Base-by-base conservation (phyloP, 192 early-diverging fungal genomes). In the Coemansia sp. region DNA sequence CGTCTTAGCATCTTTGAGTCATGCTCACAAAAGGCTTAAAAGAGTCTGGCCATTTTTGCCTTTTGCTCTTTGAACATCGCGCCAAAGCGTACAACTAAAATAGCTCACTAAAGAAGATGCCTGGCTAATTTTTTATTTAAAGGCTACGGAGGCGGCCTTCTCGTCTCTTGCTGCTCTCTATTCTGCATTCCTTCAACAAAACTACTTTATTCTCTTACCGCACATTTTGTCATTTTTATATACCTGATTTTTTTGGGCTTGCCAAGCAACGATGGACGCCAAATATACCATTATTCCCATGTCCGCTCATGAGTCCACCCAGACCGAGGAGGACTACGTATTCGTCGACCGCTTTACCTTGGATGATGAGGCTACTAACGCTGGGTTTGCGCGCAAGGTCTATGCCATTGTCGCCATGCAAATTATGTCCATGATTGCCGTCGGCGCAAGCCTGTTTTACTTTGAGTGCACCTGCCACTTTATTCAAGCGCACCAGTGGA, bases 381-480 rank as follows among this genome's bases (percentile, higher is more conserved):
- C 29, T 36, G 35, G n/a, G 11, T 58, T 37, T 58, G 56, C 56
- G 5, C 56, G 56, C 56, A 58, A 58, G 35, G 56, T 58, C 35
- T 58, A 58, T 38, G 56, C 56, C 36, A 58, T 58, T 38, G 32
- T 19, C 19, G 56, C 56, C 19, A 58, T 58, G 19, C 56, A 58
- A 29, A 1, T 58, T 9, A 4, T 58, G 9, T 24, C 56, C 36
- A 58, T 58, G 56, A 7, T 58, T 38, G 36, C 56, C 22, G 56
- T 58, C 11, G 56, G 56, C 8, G 56, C 56, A 7, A 22, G 56
- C 36, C 35, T 58, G 11, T 58, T 32, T 29, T 58, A 58, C 35
- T 58, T 58, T 58, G 56, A 58, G 56, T 58, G 56, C 20, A 58
- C 56, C 35, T 58, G 56, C 20, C 56, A 58, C 56, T 58, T 58